phyloP scores from a whole-genome alignment of 352 stramenopile species.

The Pythium rishiriense region DNA sequence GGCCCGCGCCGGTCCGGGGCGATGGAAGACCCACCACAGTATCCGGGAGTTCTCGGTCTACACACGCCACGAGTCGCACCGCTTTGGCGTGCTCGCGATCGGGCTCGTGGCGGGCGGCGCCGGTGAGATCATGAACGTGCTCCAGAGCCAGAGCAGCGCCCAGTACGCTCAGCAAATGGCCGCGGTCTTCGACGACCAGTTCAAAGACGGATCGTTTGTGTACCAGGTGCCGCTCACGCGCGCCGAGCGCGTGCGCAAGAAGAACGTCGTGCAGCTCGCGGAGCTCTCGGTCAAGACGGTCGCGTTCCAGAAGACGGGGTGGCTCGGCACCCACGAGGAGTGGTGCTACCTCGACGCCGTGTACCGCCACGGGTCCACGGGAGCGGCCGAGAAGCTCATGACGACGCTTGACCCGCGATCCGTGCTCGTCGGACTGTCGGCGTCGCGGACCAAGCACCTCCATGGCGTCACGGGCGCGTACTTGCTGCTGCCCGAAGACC shows the following conservation, averaged over 20 bases:
- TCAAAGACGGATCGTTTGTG: constrained; percentile 19
- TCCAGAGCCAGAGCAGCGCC: constrained; percentile 12
- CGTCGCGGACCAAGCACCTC: constrained; percentile 9
- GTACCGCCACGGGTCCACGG: constrained; percentile 7
- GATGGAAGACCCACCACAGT: constrained; percentile 2
- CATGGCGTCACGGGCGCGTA: constrained; percentile 17
- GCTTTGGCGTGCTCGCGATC: constrained; percentile 17
- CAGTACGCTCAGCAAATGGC: constrained; percentile 26
- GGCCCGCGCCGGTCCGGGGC: constrained; percentile 7
- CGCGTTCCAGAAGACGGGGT: constrained; percentile 19
- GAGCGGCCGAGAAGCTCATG: constrained; percentile 17
- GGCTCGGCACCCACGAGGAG: constrained; percentile 14
- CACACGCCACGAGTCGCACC: constrained; percentile 14
- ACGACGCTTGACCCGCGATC: constrained; percentile 10
- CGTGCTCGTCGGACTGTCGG: background rate
- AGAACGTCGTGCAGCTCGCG: constrained; percentile 1
- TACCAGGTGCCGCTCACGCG: background rate
- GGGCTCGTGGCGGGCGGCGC: constrained; percentile 12
- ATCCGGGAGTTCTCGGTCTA: constrained; percentile 12
- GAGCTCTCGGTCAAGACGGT: constrained; percentile 22
- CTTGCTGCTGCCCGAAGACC: constrained; percentile 8
- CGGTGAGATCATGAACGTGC: constrained; percentile 22
- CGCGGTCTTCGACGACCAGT: constrained; percentile 20
- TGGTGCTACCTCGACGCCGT: constrained; percentile 27
- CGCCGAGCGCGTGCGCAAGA: background rate